phyloP scores from a whole-genome alignment of 2,329 filamentous ascomycete species.

The Penicillium sp. region DNA sequence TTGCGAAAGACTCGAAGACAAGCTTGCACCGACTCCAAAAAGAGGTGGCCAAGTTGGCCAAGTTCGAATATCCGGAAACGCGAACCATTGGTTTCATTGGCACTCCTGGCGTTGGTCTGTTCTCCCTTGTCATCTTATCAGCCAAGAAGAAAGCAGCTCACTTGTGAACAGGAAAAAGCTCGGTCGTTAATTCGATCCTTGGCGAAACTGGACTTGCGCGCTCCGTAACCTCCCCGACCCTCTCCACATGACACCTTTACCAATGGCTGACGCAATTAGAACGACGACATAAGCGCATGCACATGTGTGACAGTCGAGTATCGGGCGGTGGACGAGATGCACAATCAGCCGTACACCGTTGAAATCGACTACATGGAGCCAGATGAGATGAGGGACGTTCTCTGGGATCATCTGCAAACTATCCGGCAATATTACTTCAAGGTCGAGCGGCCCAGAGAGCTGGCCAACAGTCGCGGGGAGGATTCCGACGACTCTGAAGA shows the following conservation, averaged over 20 bases:
- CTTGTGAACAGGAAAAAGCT: conserved; percentile 8
- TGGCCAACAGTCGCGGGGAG: not conserved
- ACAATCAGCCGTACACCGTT: conserved; percentile 14
- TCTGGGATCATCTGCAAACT: conserved; percentile 16
- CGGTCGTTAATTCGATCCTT: conserved; percentile 12
- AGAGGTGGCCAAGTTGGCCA: not conserved
- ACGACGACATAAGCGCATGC: conserved; percentile 16
- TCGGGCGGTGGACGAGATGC: conserved; percentile 9
- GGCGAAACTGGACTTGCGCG: not conserved
- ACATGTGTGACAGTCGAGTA: conserved; percentile 25
- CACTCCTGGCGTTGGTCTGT: conserved; percentile 10
- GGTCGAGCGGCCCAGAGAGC: not conserved
- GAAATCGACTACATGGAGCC: conserved; percentile 18
- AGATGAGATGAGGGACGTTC: conserved; percentile 16
- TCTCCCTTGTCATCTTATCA: not conserved
- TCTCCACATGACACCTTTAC: not conserved
- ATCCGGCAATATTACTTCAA: conserved; percentile 6
- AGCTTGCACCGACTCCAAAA: not conserved
- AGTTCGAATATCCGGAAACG: conserved; percentile 5
- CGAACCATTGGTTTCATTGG: conserved; percentile 12
- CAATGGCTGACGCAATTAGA: conserved; percentile 6
- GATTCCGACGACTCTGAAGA: not conserved
- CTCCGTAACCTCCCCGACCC: conserved; percentile 1
- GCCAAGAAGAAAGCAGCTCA: not conserved
- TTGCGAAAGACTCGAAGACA: not conserved